Conservation (phyloP, 192 early-diverging fungal species). For the Coemansia sp. region DNA sequence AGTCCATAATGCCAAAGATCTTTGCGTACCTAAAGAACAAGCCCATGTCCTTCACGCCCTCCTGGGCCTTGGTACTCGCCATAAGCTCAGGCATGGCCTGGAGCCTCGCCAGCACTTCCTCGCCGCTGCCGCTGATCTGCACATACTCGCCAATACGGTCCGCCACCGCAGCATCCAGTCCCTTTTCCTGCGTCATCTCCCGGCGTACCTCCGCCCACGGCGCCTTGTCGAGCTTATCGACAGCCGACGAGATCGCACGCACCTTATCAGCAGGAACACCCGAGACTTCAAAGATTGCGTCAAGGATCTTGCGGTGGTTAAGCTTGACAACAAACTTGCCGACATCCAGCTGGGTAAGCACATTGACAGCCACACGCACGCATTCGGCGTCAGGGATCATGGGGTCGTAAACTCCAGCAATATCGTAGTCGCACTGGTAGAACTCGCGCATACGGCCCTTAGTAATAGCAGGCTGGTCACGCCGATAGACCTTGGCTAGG, state of each 20-base stretch:
- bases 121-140: slow-evolving; percentile 66
- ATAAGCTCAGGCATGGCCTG: slow-evolving; percentile 64
- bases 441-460: slow-evolving; percentile 99
- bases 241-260: slow-evolving; percentile 91
- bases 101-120: slow-evolving; percentile 77
- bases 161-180: slow-evolving; percentile 72
- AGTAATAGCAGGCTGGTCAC: slow-evolving; percentile 97
- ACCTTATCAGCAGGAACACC: slow-evolving; percentile 89
- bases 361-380: slow-evolving; percentile 77
- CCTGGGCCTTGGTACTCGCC: slow-evolving; percentile 66
- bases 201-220: slow-evolving; percentile 91
- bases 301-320: slow-evolving; percentile 96
- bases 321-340: slow-evolving; percentile 93
- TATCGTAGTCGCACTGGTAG: slow-evolving; percentile 98
- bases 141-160: slow-evolving; percentile 95
- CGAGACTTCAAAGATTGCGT: slow-evolving; percentile 95
- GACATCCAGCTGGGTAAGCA: slow-evolving; percentile 76
- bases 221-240: slow-evolving; percentile 97
- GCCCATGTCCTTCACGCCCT: slow-evolving; percentile 85
- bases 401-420: slow-evolving; percentile 89
- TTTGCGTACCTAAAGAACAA: slow-evolving; percentile 82
- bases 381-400: slow-evolving; percentile 98
- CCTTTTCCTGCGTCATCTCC: slow-evolving; percentile 95
- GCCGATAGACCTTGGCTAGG: slow-evolving; percentile 97
- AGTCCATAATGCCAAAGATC: slow-evolving; percentile 70